Base-by-base conservation (phyloP, 306 rosid genomes). In the Begonia masoniana region DNA sequence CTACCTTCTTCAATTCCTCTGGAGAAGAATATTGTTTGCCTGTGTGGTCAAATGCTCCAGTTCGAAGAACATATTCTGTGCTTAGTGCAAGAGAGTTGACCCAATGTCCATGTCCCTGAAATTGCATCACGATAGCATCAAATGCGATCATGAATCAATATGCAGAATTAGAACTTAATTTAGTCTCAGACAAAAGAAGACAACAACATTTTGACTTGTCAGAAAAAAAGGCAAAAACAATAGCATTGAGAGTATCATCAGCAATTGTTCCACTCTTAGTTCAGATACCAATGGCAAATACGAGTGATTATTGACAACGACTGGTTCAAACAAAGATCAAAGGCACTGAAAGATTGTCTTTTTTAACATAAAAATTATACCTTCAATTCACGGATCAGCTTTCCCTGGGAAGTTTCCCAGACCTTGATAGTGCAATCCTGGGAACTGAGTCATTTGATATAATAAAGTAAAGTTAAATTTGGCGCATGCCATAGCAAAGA, bases 41-140 rank as follows among this genome's bases (percentile, higher is more conserved):
- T n/a, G 94, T 83, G 78, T 91, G 94, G 72, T 91, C 96, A 75
- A 71, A 91, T 54, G 96, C 92, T 56, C 99, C 96, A 7, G 96
- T 91, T 47, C 94, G 93, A 62, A 91, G 92, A 66, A 86, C 94
- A 71, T 81, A 91, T 62, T 91, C 96, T 0, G 99, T 86, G 72
- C 99, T 91, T 70, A 91, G 68, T 59, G 99, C 94, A 68, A 91
- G 82, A 65, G 96, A 77, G 78, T 91, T 91, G 56, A 91, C 92
- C 96, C 96, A 91, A 68, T 83, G 88, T 11, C 84, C 99, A 64
- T 91, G 99, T 61, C 96, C 99, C 99, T 85, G 57, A 52, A 74
- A 64, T 26, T 66, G 78, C 58, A 51, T 39, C 59, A 75, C 24
- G 58, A 39, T 15, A 46, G 16, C 41, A 31, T 31, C 7, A 4